Conservation (phyloP, 495 filamentous ascomycete genomes). For the Aspergillus sparsus region DNA sequence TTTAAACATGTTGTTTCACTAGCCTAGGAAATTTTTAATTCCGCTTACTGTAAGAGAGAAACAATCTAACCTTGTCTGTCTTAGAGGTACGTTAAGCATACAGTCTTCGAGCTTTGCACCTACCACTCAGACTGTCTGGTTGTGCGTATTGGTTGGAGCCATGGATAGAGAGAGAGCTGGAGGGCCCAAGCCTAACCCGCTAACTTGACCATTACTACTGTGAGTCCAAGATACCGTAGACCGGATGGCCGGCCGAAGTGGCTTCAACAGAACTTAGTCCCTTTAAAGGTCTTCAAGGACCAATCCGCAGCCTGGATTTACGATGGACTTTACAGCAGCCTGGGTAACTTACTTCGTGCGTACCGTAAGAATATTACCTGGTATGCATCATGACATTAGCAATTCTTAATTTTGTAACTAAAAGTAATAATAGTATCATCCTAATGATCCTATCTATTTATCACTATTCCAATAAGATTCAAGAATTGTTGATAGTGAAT, state of each 20-base stretch:
- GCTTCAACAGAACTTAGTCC: constrained; percentile 8
- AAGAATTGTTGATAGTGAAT: constrained; percentile 1
- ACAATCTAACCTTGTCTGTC: not conserved
- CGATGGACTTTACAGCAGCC: not conserved
- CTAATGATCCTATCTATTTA: constrained; percentile 8
- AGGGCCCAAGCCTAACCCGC: constrained; percentile 15
- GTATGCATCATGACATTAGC: not conserved
- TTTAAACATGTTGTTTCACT: not conserved
- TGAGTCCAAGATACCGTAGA: constrained; percentile 11
- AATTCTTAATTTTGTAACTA: not conserved
- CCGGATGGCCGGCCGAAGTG: constrained; percentile 24
- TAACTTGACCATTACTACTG: not conserved
- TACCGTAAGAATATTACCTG: not conserved
- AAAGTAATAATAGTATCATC: constrained; percentile 9
- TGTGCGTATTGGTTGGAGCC: constrained; percentile 9
- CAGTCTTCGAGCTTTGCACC: not conserved
- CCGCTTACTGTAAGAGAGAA: not conserved
- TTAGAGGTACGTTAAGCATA: not conserved
- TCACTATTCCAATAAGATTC: not conserved
- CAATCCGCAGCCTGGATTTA: not conserved
- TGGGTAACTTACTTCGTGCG: constrained; percentile 2
- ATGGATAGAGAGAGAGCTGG: constrained; percentile 15
- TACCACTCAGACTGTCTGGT: not conserved
- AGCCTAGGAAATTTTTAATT: not conserved
- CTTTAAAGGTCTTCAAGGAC: not conserved